Evolutionary conservation across 106 monocot genomes (phyloP).

Genomic region (Platanthera guangdongensis): DNA sequence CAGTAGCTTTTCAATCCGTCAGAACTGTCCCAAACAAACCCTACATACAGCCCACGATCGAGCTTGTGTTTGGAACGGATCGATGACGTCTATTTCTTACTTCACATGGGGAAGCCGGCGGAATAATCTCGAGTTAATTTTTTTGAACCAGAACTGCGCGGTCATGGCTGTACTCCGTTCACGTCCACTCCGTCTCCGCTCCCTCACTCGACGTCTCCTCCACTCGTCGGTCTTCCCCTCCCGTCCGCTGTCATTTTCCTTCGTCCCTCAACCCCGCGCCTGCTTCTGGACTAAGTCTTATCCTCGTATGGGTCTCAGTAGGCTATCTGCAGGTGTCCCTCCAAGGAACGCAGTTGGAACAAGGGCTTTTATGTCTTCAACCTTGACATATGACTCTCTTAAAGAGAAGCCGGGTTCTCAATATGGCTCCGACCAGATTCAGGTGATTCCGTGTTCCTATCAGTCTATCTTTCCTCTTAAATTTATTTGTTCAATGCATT

Average conservation of each 20-base stretch:
- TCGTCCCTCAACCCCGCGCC: conserved; percentile 11
- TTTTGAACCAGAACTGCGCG: background rate
- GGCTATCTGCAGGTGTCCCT: conserved; percentile 6
- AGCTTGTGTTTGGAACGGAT: background rate
- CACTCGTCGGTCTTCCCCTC: conserved; percentile 20
- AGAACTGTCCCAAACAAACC: too few species aligned
- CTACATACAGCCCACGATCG: too few species aligned
- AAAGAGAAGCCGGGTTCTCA: conserved; percentile 34
- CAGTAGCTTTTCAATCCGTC: too few species aligned
- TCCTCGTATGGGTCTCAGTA: conserved; percentile 12
- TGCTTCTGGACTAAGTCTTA: conserved; percentile 22
- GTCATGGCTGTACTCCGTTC: conserved; percentile 41
- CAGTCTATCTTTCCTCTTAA: too few species aligned
- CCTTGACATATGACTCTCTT: conserved; percentile 25
- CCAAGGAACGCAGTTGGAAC: conserved; percentile 9
- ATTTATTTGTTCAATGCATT: background rate
- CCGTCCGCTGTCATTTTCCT: background rate
- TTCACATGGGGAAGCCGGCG: too few species aligned
- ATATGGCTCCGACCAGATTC: conserved; percentile 67
- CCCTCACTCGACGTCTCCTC: conserved; percentile 20
- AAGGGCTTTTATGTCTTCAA: conserved; percentile 56
- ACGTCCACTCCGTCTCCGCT: conserved; percentile 26
- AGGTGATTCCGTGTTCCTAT: conserved; percentile 20
- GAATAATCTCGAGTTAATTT: background rate
- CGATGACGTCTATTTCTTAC: background rate